Base-by-base conservation (phyloP, 176 grass and related monocot genomes). In the Urochloa ruziziensis region DNA sequence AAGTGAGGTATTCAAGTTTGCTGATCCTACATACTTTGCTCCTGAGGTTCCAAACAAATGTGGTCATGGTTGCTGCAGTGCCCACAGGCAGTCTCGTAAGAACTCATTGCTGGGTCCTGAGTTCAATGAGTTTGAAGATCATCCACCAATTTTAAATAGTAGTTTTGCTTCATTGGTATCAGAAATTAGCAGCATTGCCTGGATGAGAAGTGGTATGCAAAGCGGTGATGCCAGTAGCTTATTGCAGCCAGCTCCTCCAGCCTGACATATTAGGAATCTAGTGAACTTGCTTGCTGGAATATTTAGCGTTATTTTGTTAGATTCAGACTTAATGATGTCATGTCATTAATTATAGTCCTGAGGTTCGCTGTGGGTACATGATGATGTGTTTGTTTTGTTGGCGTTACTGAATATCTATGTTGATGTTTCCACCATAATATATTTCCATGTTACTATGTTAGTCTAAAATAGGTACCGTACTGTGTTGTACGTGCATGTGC, bases 101-200 rank as follows among this genome's bases (percentile, higher is more conserved):
- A 87, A 71, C 30, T 96, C 97, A 32, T 75, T 99, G 61, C 39
- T 99, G 78, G 97, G 91, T 80, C 91, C 97, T 23, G 97, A 99
- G 78, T 99, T 99, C 89, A 64, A 87, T 44, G 96, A 99, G 62
- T 96, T 93, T 75, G 67, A 91, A 82, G 93, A 99, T 80, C 69
- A 89, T 62, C 83, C 91, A 34, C 89, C 89, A 40, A 82, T 99
- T 83, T 88, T 84, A 49, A 87, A 74, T 80, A 77, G 71, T 82
- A 92, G 87, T 62, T 85, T 99, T 77, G 89, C 87, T 68, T 88
- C 91, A 12, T 47, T 96, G 17, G 90, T 94, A 68, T 99, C 93
- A 56, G 91, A 99, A 77, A 91, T 99, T 77, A 99, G 97, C 74
- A 99, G 97, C 83, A 94, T 99, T 83, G 93, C 97, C 25, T 99